Base-by-base conservation (phyloP, 1,284 basidiomycete genomes). In the Apiotrichum gamsii region DNA sequence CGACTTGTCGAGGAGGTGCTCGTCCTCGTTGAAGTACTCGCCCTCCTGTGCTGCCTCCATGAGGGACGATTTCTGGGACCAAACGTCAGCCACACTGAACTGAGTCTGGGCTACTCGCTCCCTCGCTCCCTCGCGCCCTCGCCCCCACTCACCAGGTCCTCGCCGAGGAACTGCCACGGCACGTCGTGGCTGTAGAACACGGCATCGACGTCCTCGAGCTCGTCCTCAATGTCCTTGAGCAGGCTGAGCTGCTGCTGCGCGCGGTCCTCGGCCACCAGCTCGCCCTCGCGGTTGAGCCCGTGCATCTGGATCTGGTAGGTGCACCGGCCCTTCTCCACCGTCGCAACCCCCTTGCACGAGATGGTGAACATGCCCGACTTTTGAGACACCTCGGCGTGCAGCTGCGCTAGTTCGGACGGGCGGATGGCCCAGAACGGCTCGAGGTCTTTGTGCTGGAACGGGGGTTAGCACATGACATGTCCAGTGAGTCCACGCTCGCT, bases 121-220 rank as follows among this genome's bases (percentile, higher is more conserved):
- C n/a, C n/a, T n/a, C n/a, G n/a, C n/a, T n/a, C n/a, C n/a, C n/a
- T n/a, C n/a, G n/a, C n/a, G 19, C 11, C 5, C 14, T 18, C 9
- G 11, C 13, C 19, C 16, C 10, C 10, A 65, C 67, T 62, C 57
- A 70, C 66, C 44, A 64, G 65, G 54, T 68, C 67, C 49, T 71
- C 60, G 8, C 66, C 68, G 8, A 66, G 62, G 53, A 72, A 69
- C 42, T 72, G 68, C 59, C 62, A 69, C 8, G 69, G 69, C 15
- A 58, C 65, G 54, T 72, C 69, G 51, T 70, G 64, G 38, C 56
- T 59, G 42, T 61, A 69, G 38, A 68, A 67, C 11, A 64, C 61
- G 18, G 61, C 64, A 19, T 62, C 51, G 28, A 68, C 51, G 30
- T 58, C 56, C 28, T 67, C 63, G 31, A 65, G 46, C 31, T 56